Base-by-base conservation (phyloP, 768 basidiomycete species). In the Calocybe cyanea region DNA sequence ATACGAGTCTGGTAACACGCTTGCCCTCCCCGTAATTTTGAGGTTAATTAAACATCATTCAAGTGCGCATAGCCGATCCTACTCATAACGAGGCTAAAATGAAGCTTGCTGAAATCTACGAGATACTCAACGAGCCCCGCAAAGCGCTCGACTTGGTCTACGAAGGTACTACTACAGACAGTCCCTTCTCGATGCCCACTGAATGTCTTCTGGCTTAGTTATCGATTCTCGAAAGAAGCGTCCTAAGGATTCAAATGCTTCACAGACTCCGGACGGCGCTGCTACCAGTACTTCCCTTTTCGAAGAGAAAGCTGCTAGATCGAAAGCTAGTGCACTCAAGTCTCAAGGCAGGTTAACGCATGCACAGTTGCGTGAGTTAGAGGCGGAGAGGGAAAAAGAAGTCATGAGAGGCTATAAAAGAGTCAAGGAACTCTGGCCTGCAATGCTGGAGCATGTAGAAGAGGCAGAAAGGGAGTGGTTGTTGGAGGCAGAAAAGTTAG, bases 91-190 rank as follows among this genome's bases (percentile, higher is more conserved):
- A 93, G 21, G 85, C 84, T 20, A 92, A 92, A 63, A 83, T 94
- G 77, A 87, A 89, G 51, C 75, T 97, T 0, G 95, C 94, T 0
- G 89, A 89, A 52, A 80, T 93, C 11, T 90, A 92, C 52, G 95
- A 99, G 62, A 81, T 89, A 9, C 66, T 85, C 52, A 82, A 86
- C 35, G 80, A 92, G 51, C 82, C 87, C 1, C 71, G 81, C 13
- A 85, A 85, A 57, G 95, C 95, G 0, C 72, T 96, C 0, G 83
- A 87, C 6, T 66, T 96, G 0, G 86, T 94, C 11, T 84, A 85
- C 41, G 78, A 92, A 78, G 91, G 93, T 90, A 51, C 4, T 65
- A 36, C 7, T 37, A 14, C 28, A 19, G 7, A 36, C 35, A 15
- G 20, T 25, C 14, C 32, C 18, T 18, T 19, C 35, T 48, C 14